phyloP scores from a whole-genome alignment of 306 rosid species.

The Calophaca sinica region DNA sequence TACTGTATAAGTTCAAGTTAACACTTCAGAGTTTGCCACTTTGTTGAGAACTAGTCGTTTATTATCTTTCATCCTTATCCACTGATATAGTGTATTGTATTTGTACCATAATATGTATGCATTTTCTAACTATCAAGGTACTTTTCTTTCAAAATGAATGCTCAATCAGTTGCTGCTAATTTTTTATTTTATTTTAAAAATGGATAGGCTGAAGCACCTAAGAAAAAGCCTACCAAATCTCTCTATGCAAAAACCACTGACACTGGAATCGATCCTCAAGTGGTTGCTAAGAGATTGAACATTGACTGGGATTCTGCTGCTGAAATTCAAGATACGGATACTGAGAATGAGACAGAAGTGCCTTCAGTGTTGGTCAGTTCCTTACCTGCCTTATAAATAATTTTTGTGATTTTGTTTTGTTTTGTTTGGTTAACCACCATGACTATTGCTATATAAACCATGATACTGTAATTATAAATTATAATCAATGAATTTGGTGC shows the following conservation, averaged over 20 bases:
- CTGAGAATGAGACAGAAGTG: slow-evolving; percentile 68
- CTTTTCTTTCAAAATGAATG: slow-evolving; percentile 18
- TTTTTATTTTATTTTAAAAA: background rate
- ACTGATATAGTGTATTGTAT: slow-evolving; percentile 24
- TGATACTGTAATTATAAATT: slow-evolving; percentile 17
- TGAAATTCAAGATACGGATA: slow-evolving; percentile 70
- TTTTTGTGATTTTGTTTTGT: slow-evolving; percentile 37
- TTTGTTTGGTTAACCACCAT: slow-evolving; percentile 27
- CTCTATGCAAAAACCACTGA: slow-evolving; percentile 87
- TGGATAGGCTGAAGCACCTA: slow-evolving; percentile 65
- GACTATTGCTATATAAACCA: slow-evolving; percentile 16
- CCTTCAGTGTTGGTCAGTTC: slow-evolving; percentile 85
- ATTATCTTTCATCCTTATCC: background rate
- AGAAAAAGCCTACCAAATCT: slow-evolving; percentile 82
- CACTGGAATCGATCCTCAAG: slow-evolving; percentile 83
- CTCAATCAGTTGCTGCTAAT: slow-evolving; percentile 11
- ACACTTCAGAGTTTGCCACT: slow-evolving; percentile 14
- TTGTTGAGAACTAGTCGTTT: slow-evolving; percentile 14
- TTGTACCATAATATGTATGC: slow-evolving; percentile 3
- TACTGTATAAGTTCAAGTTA: background rate
- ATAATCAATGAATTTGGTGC: slow-evolving; percentile 25
- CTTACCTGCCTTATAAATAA: slow-evolving; percentile 40
- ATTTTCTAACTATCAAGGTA: slow-evolving; percentile 11
- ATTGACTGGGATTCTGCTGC: slow-evolving; percentile 97
- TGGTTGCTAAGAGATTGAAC: slow-evolving; percentile 83